Evolutionary conservation across 331 rosid species (phyloP).

Genomic region (Quercus tomentella): DNA sequence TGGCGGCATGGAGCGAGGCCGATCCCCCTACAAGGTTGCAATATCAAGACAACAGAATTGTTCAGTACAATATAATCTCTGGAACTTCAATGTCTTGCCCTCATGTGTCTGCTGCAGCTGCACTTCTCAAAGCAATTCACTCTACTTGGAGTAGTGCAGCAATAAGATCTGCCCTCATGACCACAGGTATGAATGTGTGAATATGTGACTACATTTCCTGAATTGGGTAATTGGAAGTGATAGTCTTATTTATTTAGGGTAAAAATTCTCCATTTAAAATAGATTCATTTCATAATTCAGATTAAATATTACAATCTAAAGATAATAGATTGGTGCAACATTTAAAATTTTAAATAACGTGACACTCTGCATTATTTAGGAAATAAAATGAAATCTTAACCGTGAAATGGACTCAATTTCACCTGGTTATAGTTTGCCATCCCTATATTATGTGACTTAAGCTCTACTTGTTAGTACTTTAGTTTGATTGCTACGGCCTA

Average conservation of each 20-base stretch:
- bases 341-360: too few species aligned
- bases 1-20: conserved; percentile 85
- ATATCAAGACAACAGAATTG: conserved; percentile 49
- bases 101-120: conserved; percentile 72
- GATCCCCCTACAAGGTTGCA: conserved; percentile 69
- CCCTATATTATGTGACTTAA: background rate
- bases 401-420: too few species aligned
- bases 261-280: too few species aligned
- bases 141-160: conserved; percentile 90
- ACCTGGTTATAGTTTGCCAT: too few species aligned
- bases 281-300: too few species aligned
- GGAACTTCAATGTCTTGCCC: conserved; percentile 99
- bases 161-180: conserved; percentile 83
- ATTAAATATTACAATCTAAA: too few species aligned
- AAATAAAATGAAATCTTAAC: too few species aligned
- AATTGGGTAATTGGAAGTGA: background rate
- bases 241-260: too few species aligned
- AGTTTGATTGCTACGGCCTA: background rate
- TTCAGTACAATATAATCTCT: conserved; percentile 59
- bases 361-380: too few species aligned
- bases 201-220: too few species aligned
- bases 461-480: background rate
- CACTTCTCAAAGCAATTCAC: conserved; percentile 77
- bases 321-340: too few species aligned
- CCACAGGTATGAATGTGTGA: conserved; percentile 57